These are phyloP conservation scores for Aspergillus nidulans DNA, from an alignment of 495 filamentous ascomycete species.

Conservation along the genomic window DNA sequence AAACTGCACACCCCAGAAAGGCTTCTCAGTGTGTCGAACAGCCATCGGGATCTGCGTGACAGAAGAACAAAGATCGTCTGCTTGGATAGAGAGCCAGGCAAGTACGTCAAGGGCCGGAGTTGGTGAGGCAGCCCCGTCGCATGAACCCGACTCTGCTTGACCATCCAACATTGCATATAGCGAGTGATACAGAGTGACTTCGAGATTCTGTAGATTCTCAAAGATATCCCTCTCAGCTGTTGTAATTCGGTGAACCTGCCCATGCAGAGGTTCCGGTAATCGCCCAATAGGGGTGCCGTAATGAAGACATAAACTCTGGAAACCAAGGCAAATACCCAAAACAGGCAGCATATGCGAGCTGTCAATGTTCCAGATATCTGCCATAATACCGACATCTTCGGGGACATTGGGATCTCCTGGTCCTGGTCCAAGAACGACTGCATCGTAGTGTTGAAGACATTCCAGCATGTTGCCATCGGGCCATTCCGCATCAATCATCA, in stretches of 20 bases:
- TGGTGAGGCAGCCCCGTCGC: neutral
- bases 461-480: slow-evolving; percentile 36
- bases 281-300: slow-evolving; percentile 62
- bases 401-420: slow-evolving; percentile 60
- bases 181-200: slow-evolving; percentile 86
- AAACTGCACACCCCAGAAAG: slow-evolving; percentile 91
- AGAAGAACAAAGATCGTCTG: neutral
- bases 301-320: slow-evolving; percentile 72
- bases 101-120: slow-evolving; percentile 29
- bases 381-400: slow-evolving; percentile 74
- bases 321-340: slow-evolving; percentile 87
- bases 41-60: slow-evolving; percentile 65
- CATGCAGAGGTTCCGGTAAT: slow-evolving; percentile 69
- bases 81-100: slow-evolving; percentile 33
- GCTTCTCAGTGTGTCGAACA: slow-evolving; percentile 61
- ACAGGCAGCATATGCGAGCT: slow-evolving; percentile 61
- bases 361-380: slow-evolving; percentile 66
- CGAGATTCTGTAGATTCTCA: slow-evolving; percentile 48
- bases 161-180: slow-evolving; percentile 57
- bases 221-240: slow-evolving; percentile 53
- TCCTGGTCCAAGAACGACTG: slow-evolving; percentile 75
- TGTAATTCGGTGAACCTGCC: slow-evolving; percentile 63
- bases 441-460: slow-evolving; percentile 61
- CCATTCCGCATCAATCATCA: slow-evolving; percentile 64
- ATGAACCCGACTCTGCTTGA: neutral